Base-by-base conservation (phyloP, 1,284 basidiomycete genomes). In the Irpex rosettiformis region DNA sequence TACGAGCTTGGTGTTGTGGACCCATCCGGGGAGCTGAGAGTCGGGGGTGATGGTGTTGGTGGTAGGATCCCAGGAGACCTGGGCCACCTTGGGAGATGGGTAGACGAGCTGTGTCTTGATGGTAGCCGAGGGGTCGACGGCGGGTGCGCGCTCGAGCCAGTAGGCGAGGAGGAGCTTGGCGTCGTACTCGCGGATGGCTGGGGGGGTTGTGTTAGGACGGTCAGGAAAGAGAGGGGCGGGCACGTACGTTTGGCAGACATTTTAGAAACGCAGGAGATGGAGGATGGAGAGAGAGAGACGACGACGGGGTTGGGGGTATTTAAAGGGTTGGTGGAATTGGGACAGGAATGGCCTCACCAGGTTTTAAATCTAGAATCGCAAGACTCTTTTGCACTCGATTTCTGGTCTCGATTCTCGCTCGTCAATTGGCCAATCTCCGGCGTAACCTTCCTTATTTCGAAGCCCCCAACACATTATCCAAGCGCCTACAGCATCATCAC, bases 151-250 rank as follows among this genome's bases (percentile, higher is more conserved):
- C 73, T 91, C 86, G 64, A 97, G 88, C 93, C 93, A 96, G 82
- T 96, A 96, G 53, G 91, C 91, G 53, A 96, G 82, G 63, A 96
- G 82, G 66, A 96, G 89, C 81, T 97, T 97, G 67, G 94, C 94
- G 73, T 96, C 93, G 81, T 93, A 95, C 80, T 95, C 93, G 72
- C 91, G 88, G 78, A 95, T 94, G 68, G 93, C 92, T 93, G 61
- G 61, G 51, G 18, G 33, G 47, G 18, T 56, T 24, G 29, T 7
- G 25, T 43, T 29, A 54, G 33, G 53, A 52, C 21, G 59, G 61
- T 22, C 53, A 27, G 29, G 10, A 52, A 3, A 43, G n/a, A 22
- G 28, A 16, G 56, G 8, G 55, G 6, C n/a, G 55, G 43, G 51
- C 56, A 62, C 68, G 25, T 40, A 72, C 73, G 70, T 68, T 74